Percentiles rank a stretch among this genome's conserved stretches.
phyloP scores from a whole-genome alignment of 768 basidiomycete species.

The Pisolithus tinctorius region DNA sequence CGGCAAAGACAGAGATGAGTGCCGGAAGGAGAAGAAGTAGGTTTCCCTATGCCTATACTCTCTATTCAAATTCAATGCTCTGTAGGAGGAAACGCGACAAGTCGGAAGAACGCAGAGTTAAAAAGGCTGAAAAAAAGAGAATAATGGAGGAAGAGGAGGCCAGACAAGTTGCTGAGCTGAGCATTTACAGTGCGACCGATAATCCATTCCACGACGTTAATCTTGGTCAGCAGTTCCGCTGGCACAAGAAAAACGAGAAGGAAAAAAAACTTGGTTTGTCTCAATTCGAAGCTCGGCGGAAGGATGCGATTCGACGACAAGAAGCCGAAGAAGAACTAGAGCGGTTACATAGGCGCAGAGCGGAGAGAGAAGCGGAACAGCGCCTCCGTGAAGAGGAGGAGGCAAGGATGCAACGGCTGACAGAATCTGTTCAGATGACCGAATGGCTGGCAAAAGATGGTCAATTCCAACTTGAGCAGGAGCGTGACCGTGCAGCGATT shows the following conservation, averaged over 20 bases:
- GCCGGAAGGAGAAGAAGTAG: slow-evolving; percentile 44
- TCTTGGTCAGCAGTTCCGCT: slow-evolving; percentile 92
- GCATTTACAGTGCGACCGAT: slow-evolving; percentile 93
- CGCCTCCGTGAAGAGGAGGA: slow-evolving; percentile 90
- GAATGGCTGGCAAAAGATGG: slow-evolving; percentile 98
- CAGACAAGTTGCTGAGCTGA: slow-evolving; percentile 87
- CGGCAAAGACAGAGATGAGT: slow-evolving; percentile 18
- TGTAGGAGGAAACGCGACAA: slow-evolving; percentile 76
- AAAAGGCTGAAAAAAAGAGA: slow-evolving; percentile 84
- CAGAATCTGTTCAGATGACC: slow-evolving; percentile 96
- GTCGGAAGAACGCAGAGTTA: slow-evolving; percentile 76
- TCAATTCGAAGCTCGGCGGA: slow-evolving; percentile 67
- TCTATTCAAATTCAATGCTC: slow-evolving; percentile 5
- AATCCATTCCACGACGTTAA: slow-evolving; percentile 99
- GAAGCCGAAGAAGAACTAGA: slow-evolving; percentile 97
- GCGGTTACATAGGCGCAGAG: slow-evolving; percentile 79
- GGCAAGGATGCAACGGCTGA: slow-evolving; percentile 75
- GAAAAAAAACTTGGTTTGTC: slow-evolving; percentile 85
- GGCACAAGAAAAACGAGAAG: slow-evolving; percentile 98
- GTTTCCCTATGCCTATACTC: slow-evolving; percentile 10
- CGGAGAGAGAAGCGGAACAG: slow-evolving; percentile 89
- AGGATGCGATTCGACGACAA: slow-evolving; percentile 72
- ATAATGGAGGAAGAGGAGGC: slow-evolving; percentile 84
- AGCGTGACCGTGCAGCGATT: slow-evolving; percentile 83
- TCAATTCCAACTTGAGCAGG: slow-evolving; percentile 95